Evolutionary conservation across 208 protist species (phyloP), one percentile per base, ranked within the genome.

Genomic region (Trypanosoma boissoni): DNA sequence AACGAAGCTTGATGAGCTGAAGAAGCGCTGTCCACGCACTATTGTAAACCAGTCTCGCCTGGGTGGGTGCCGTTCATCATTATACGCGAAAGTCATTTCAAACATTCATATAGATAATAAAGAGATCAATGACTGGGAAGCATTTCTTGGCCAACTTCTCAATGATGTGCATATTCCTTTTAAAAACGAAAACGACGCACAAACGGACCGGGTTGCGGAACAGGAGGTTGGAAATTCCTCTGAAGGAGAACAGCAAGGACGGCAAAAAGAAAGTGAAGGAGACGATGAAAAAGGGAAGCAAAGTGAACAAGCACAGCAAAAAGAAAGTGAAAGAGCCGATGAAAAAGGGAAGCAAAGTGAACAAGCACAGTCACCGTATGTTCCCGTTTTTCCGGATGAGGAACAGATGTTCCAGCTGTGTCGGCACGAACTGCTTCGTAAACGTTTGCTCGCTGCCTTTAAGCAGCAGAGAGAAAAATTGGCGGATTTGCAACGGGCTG

Each of bases 391-490:
- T n/a, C 45, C n/a, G n/a, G n/a, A 14, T 14, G 3, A 41, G 24
- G 57, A 57, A 44, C 20, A 41, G 7, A 60, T 79, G 60, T 27
- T 26, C n/a, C 45, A 75, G 29, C 55, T 85, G 42, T 72, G 82
- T 23, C 75, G 73, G 31, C 68, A 86, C 49, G 73, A 57, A 53
- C 46, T 88, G 0, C 66, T 90, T 18, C 76, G 82, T n/a, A 43
- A 78, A 59, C 69, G 68, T 10, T 69, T 88, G 23, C 50, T 66
- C 20, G 46, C 53, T 20, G 54, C 64, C 18, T 86, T 72, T 57
- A 76, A 73, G 68, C 21, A 68, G 28, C 68, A 88, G 46, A 60
- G 44, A 16, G 61, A 64, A 8, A 58, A 65, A 26, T 65, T 90
- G 9, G 58, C 27, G 18, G 46, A 57, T 1, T 68, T 88, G 50